Percentiles rank a stretch among this genome's conserved stretches.
phyloP scores from a whole-genome alignment of 768 basidiomycete species.

The Suillus spraguei region DNA sequence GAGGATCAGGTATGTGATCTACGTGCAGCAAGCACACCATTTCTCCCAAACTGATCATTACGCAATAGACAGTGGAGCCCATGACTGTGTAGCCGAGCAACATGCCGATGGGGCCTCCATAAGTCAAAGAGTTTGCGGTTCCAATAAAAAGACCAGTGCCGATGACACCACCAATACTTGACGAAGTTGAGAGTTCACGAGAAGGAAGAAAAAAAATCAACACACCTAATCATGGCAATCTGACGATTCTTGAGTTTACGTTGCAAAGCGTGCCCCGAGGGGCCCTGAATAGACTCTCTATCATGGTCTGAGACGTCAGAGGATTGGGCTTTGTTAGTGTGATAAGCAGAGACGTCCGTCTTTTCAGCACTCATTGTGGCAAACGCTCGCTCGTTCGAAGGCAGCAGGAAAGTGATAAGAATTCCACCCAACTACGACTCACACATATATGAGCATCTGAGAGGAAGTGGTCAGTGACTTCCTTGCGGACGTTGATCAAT shows the following conservation, averaged over 20 bases:
- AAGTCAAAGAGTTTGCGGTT: constrained; percentile 49
- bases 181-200: constrained; percentile 4
- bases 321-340: constrained; percentile 7
- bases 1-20: constrained; percentile 45
- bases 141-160: constrained; percentile 71
- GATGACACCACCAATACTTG: constrained; percentile 61
- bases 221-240: constrained; percentile 79
- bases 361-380: constrained; percentile 26
- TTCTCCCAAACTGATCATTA: constrained; percentile 69
- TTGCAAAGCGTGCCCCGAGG: constrained; percentile 34
- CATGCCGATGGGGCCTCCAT: constrained; percentile 76
- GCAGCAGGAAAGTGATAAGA: neutral
- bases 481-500: too few relatives aligned
- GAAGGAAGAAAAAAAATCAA: neutral
- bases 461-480: too few relatives aligned
- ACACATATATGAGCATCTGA: neutral
- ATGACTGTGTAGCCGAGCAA: constrained; percentile 69
- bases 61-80: constrained; percentile 68
- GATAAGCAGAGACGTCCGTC: constrained; percentile 2
- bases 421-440: too few relatives aligned
- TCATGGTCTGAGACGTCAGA: constrained; percentile 22
- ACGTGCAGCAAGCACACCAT: constrained; percentile 67
- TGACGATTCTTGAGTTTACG: constrained; percentile 78
- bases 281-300: constrained; percentile 17
- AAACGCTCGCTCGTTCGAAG: neutral